These are phyloP conservation scores for Russula griseocarnosa DNA, from an alignment of 768 basidiomycete species.

Conservation along the genomic window DNA sequence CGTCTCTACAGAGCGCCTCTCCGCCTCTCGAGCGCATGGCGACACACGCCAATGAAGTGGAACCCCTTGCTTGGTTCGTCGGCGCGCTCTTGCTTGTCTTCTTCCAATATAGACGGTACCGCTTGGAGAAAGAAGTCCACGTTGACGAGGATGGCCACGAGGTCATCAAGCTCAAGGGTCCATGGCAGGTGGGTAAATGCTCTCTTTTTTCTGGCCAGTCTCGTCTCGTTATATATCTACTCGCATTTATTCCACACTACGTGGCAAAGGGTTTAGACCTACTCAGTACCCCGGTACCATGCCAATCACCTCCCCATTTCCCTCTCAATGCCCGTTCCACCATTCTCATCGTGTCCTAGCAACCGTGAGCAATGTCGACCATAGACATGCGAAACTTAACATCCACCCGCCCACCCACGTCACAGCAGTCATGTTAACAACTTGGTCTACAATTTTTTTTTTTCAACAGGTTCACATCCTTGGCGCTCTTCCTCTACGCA, in stretches of 20 bases:
- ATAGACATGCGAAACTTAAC: background rate
- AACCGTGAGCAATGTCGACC: constrained; percentile 1
- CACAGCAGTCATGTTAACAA: background rate
- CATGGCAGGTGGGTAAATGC: constrained; percentile 73
- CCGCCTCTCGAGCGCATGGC: constrained; percentile 77
- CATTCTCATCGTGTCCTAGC: constrained; percentile 3
- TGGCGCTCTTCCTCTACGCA: constrained; percentile 89
- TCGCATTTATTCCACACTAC: background rate
- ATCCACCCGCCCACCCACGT: background rate
- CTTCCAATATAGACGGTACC: constrained; percentile 61
- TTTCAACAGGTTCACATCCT: constrained; percentile 81
- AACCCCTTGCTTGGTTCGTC: constrained; percentile 86
- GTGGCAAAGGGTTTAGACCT: background rate
- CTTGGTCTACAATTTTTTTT: constrained; percentile 8
- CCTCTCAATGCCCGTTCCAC: background rate
- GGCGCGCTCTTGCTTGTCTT: constrained; percentile 83
- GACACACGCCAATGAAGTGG: constrained; percentile 87
- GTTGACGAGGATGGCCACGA: constrained; percentile 83
- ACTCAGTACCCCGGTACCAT: background rate
- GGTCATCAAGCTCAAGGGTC: constrained; percentile 76
- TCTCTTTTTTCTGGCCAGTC: background rate
- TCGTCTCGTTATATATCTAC: background rate
- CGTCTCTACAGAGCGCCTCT: constrained; percentile 49
- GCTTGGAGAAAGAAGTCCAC: constrained; percentile 56
- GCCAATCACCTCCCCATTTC: background rate